Evolutionary conservation across 192 early-diverging fungal genomes (phyloP).

Genomic region (Diversispora epigaea): DNA sequence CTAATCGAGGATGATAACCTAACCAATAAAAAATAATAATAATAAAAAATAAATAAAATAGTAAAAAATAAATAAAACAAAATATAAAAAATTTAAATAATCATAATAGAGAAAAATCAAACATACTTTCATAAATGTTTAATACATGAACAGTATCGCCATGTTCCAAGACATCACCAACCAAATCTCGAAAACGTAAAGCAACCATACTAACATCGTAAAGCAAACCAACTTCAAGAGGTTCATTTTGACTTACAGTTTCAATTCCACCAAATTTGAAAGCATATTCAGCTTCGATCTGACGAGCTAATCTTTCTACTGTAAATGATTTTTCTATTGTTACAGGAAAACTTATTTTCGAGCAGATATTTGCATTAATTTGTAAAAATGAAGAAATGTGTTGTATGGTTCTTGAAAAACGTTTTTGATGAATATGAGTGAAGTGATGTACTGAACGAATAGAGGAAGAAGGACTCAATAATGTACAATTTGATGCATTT

Average conservation of each 20-base stretch:
- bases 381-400: slow-evolving; percentile 44
- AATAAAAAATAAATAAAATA: too few relatives aligned
- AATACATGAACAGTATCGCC: slow-evolving; percentile 55
- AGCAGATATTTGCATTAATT: slow-evolving; percentile 42
- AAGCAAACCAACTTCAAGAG: slow-evolving; percentile 30
- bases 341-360: slow-evolving; percentile 44
- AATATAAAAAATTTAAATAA: not conserved
- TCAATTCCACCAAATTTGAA: slow-evolving; percentile 38
- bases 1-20: not conserved
- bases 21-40: not conserved
- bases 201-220: slow-evolving; percentile 31
- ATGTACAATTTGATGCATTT: not conserved
- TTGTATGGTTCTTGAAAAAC: slow-evolving; percentile 28
- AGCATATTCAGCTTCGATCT: slow-evolving; percentile 72
- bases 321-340: slow-evolving; percentile 55
- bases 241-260: slow-evolving; percentile 29
- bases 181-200: slow-evolving; percentile 51
- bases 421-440: slow-evolving; percentile 25
- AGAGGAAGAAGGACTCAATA: not conserved
- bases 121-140: slow-evolving; percentile 47
- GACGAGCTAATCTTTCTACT: slow-evolving; percentile 61
- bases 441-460: slow-evolving; percentile 19
- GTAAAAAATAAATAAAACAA: not conserved
- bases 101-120: not conserved
- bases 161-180: slow-evolving; percentile 53